phyloP scores from a whole-genome alignment of 1,139 yeast genomes.

The Nakaseomyces sp. region DNA sequence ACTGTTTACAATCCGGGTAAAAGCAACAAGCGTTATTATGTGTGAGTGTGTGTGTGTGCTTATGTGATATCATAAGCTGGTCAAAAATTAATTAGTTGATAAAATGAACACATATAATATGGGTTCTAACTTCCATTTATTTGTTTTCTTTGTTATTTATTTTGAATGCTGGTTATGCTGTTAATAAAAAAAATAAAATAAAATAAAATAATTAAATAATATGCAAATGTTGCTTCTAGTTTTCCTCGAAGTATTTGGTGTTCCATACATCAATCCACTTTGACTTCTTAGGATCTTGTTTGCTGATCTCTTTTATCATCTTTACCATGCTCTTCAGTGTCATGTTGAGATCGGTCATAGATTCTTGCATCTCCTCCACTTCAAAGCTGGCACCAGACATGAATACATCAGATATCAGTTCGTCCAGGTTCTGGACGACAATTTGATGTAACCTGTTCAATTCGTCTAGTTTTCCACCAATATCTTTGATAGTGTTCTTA shows the following conservation, averaged over 20 bases:
- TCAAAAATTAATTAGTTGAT: too few species aligned
- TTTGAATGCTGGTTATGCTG: too few species aligned
- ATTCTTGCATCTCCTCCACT: conserved; percentile 15
- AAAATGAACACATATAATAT: too few species aligned
- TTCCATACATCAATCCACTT: conserved; percentile 31
- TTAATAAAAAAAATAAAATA: too few species aligned
- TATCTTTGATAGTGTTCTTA: conserved; percentile 17
- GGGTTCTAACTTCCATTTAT: too few species aligned
- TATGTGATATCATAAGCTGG: too few species aligned
- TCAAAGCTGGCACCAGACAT: conserved; percentile 24
- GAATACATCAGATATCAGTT: conserved; percentile 30
- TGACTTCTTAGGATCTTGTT: conserved; percentile 21
- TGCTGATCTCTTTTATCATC: conserved; percentile 20
- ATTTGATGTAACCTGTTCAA: conserved; percentile 27
- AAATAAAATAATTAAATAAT: too few species aligned
- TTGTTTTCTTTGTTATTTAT: too few species aligned
- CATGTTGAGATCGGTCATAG: conserved; percentile 11
- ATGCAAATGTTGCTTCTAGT: background rate
- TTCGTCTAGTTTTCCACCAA: conserved; percentile 23
- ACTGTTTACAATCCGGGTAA: too few species aligned
- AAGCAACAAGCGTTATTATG: too few species aligned
- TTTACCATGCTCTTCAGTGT: conserved; percentile 14
- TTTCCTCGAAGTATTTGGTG: conserved; percentile 19
- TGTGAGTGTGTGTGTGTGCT: too few species aligned
- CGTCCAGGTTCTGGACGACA: conserved; percentile 31